Conservation (phyloP, 129 eudicot genomes). For the Flaveria bidentis region DNA sequence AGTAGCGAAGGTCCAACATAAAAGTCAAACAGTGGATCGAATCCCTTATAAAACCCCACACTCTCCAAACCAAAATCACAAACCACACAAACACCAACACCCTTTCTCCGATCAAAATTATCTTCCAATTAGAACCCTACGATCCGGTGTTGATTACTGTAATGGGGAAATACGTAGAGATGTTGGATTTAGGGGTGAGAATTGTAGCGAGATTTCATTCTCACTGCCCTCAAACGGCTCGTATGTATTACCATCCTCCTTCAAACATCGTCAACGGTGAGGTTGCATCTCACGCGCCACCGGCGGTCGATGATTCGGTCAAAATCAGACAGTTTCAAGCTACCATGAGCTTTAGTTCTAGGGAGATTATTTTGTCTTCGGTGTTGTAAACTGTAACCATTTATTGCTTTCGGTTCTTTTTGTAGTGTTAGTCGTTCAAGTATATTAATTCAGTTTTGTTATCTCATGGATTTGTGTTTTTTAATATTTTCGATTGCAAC, state of each 20-base stretch:
- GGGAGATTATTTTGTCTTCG: conserved; percentile 32
- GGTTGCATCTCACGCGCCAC: conserved; percentile 19
- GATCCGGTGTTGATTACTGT: neutral
- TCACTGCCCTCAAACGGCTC: conserved; percentile 43
- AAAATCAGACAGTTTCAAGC: conserved; percentile 22
- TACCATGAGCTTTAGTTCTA: conserved; percentile 32
- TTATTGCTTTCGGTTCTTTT: neutral
- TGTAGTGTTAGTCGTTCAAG: neutral
- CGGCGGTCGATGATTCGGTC: conserved; percentile 10
- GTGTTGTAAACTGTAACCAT: conserved; percentile 8
- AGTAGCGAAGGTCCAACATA: conserved; percentile 9
- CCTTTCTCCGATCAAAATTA: conserved; percentile 11
- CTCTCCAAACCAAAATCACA: neutral
- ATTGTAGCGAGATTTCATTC: conserved; percentile 37
- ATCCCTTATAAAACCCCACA: neutral
- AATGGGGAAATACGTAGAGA: conserved; percentile 31
- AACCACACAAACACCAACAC: neutral
- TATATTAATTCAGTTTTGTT: neutral
- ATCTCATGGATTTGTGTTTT: no score
- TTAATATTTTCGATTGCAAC: no score
- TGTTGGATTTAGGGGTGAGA: conserved; percentile 36
- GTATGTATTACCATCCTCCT: conserved; percentile 42
- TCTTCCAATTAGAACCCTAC: neutral
- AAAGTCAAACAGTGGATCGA: conserved; percentile 15
- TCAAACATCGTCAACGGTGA: conserved; percentile 1